Evolutionary conservation across 2,329 filamentous ascomycete genomes (phyloP), one percentile per base, ranked within the genome.

Genomic region (Arachnomyces sp.): DNA sequence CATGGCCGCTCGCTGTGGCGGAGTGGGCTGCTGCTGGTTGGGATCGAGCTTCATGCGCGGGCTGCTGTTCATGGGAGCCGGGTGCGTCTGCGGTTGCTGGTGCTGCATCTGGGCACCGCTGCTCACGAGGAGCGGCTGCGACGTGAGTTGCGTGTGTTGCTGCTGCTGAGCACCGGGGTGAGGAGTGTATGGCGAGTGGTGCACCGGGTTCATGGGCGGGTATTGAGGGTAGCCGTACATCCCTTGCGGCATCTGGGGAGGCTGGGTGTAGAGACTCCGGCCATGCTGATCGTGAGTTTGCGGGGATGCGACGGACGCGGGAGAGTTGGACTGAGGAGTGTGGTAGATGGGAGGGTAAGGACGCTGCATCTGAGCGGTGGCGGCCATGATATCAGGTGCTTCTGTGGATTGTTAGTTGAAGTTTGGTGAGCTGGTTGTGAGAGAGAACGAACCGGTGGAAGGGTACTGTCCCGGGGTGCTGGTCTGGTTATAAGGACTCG

Each of bases 271-370:
- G 59, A 96, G 77, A 54, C 80, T 82, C 52, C 89, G 76, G 42
- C 70, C 73, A 68, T 94, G 86, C 57, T 90, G 86, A 59, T 96
- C 90, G 65, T 95, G 88, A 42, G 80, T 77, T 43, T 88, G 86
- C 15, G 87, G 83, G 28, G 90, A 95, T 48, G 89, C 85, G 54
- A 95, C 89, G 37, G 89, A 94, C 30, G 87, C 86, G 36, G 90
- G 90, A 40, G 90, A 95, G 65, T 90, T 94, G 42, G 89, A 94
- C 68, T 95, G 89, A 40, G 89, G 88, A 13, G 89, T 93, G 64
- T 95, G 86, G 62, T 95, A 95, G 60, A 95, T 94, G 45, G 87
- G 86, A 52, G 89, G 89, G 61, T 93, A 95, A 34, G 72, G 75
- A 53, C 78, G 73, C 60, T 78, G 78, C 74, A 82, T 80, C 50